Percentiles rank a stretch among this genome's conserved stretches.
These are phyloP conservation scores for Fraxinus angustifolia DNA, from an alignment of 305 asterid genomes.

Conservation along the genomic window DNA sequence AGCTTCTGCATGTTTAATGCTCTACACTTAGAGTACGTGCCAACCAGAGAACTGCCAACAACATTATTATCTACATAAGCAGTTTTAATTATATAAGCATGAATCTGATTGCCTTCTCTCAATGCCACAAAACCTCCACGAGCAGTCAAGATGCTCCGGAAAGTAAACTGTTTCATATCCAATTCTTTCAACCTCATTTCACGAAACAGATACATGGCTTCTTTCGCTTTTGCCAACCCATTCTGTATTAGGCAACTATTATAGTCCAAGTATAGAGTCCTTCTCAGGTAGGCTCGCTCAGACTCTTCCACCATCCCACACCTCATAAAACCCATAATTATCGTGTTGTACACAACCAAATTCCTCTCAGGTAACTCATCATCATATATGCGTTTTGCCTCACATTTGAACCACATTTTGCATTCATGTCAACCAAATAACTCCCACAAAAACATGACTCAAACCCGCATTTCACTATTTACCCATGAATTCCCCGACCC, in stretches of 20 bases:
- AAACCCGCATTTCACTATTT: constrained; percentile 72
- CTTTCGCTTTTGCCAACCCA: constrained; percentile 31
- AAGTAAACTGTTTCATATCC: constrained; percentile 74
- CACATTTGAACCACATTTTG: constrained; percentile 57
- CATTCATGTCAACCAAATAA: constrained; percentile 82
- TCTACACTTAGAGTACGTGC: constrained; percentile 82
- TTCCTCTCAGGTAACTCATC: constrained; percentile 76
- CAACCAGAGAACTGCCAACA: constrained; percentile 85
- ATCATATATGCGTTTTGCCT: constrained; percentile 62
- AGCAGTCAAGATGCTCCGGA: constrained; percentile 79
- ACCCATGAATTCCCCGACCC: constrained; percentile 74
- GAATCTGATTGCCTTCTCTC: constrained; percentile 77
- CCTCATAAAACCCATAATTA: constrained; percentile 74
- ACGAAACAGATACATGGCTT: constrained; percentile 51
- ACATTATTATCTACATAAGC: constrained; percentile 54
- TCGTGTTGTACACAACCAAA: constrained; percentile 66
- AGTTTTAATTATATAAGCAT: constrained; percentile 55
- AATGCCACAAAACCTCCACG: constrained; percentile 64
- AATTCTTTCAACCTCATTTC: constrained; percentile 60
- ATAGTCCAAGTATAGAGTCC: constrained; percentile 84
- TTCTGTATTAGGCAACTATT: constrained; percentile 68
- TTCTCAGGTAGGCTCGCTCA: constrained; percentile 48
- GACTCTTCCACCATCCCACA: constrained; percentile 71
- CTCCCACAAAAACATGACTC: constrained; percentile 64
- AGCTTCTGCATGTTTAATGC: constrained; percentile 69